Evolutionary conservation across 495 filamentous ascomycete genomes (phyloP).

Genomic region (Aspergillus cavernicola): DNA sequence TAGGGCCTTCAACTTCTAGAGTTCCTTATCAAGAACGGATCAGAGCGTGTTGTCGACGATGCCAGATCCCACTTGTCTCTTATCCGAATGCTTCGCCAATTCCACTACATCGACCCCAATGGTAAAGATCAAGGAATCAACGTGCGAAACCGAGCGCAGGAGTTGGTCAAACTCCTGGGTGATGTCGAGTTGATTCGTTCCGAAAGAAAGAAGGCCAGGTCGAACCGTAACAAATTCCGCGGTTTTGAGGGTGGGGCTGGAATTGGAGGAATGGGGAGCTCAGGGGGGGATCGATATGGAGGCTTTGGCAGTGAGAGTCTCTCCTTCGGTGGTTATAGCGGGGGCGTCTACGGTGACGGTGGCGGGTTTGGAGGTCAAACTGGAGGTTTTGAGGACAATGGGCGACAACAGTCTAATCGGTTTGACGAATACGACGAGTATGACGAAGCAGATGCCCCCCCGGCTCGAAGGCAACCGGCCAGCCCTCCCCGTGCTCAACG

Average conservation of each 20-base stretch:
- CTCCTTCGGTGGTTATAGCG: constrained; percentile 78
- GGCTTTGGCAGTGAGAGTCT: constrained; percentile 80
- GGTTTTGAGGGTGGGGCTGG: constrained; percentile 79
- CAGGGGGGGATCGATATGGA: constrained; percentile 67
- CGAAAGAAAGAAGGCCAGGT: constrained; percentile 89
- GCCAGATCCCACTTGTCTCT: constrained; percentile 91
- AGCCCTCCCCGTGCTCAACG: constrained; percentile 36
- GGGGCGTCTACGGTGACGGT: constrained; percentile 88
- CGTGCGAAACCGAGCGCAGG: constrained; percentile 93
- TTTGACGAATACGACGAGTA: constrained; percentile 98
- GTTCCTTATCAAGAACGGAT: constrained; percentile 97
- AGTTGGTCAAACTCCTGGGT: constrained; percentile 85
- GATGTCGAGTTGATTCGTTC: constrained; percentile 91
- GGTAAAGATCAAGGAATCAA: constrained; percentile 99
- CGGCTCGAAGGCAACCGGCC: constrained; percentile 42
- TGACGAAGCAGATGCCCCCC: constrained; percentile 66
- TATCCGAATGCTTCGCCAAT: constrained; percentile 97
- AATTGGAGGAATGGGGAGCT: constrained; percentile 42
- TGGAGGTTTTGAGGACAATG: constrained; percentile 67
- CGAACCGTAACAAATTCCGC: constrained; percentile 88
- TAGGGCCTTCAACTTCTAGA: constrained; percentile 90
- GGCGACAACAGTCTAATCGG: constrained; percentile 61
- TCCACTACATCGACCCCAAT: constrained; percentile 94
- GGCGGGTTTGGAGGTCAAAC: constrained; percentile 73
- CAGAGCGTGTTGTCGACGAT: constrained; percentile 96